Base-by-base conservation (phyloP, 164 flowering plant genomes). In the Magnolia kwangsiensis region DNA sequence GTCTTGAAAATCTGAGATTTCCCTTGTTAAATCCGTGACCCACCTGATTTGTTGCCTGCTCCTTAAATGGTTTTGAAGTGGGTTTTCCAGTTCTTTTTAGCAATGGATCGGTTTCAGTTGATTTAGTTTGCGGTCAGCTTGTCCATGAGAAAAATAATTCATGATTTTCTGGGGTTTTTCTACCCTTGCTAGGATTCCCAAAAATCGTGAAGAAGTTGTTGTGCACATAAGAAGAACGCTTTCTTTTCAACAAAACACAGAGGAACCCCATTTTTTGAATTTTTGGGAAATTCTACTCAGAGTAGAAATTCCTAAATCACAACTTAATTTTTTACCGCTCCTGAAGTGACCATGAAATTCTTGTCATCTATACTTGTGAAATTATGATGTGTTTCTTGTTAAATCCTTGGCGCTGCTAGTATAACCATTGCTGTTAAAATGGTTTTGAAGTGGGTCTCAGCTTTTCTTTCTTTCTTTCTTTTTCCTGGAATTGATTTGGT, bases 351-450 rank as follows among this genome's bases (percentile, higher is more conserved):
- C 18, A 55, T 55, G 61, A 16, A 11, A 55, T 55, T 55, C 8
- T 68, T 68, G 16, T 68, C 19, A 24, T 68, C 14, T 16, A 1
- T 20, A 27, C 29, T 29, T 68, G 71, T 13, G 8, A 13, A 55
- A 31, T 68, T 68, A 21, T 68, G 49, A 31, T 29, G 71, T 49
- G 68, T 79, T 18, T 70, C 31, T 75, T 19, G 63, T 69, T 63
- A 24, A 69, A 70, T 50, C 61, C 55, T 69, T 74, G 69, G 29
- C 27, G 37, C 20, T 55, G 50, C 65, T 51, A 64, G 64, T 8
- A 61, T 13, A 51, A 24, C 3, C 59, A 51, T 29, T 23, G 66
- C 50, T 69, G 20, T 29, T 67, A 10, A 24, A 29, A 10, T 51
- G 58, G 16, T 67, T 63, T n/a, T 50, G 59, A 31, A 68, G 71